Conservation (phyloP, 345 rosid genomes). For the Isatis tinctoria region DNA sequence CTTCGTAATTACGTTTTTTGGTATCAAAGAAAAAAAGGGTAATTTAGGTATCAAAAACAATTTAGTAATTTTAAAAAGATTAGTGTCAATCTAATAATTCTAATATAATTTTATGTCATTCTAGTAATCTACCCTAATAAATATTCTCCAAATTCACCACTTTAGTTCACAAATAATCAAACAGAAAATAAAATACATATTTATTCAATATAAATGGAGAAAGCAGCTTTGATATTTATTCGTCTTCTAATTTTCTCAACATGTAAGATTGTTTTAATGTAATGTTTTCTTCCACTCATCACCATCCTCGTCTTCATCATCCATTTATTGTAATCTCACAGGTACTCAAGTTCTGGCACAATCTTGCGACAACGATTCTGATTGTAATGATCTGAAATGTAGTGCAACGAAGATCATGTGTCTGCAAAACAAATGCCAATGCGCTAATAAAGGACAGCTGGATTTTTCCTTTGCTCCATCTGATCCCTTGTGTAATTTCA, state of each 20-base stretch:
- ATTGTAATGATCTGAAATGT: neutral
- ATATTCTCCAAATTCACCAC: neutral
- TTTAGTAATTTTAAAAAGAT: too few species aligned
- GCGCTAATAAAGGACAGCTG: neutral
- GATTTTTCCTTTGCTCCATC: neutral
- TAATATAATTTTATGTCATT: too few species aligned
- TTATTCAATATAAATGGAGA: constrained; percentile 9
- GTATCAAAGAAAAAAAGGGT: too few species aligned
- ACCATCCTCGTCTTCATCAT: neutral
- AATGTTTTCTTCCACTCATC: neutral
- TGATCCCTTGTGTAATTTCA: neutral
- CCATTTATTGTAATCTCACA: neutral
- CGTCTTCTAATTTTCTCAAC: constrained; percentile 11
- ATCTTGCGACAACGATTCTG: neutral
- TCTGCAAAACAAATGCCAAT: neutral
- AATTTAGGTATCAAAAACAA: too few species aligned
- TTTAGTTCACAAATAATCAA: neutral
- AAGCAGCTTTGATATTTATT: constrained; percentile 1
- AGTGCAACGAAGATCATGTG: neutral
- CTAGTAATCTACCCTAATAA: too few species aligned
- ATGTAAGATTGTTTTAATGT: neutral
- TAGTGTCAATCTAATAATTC: too few species aligned
- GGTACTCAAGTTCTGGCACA: neutral
- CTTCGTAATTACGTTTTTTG: too few species aligned
- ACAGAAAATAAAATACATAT: neutral